These are phyloP conservation scores for Aspergillus sp. DNA, from an alignment of 2,329 filamentous ascomycete genomes.

Conservation along the genomic window DNA sequence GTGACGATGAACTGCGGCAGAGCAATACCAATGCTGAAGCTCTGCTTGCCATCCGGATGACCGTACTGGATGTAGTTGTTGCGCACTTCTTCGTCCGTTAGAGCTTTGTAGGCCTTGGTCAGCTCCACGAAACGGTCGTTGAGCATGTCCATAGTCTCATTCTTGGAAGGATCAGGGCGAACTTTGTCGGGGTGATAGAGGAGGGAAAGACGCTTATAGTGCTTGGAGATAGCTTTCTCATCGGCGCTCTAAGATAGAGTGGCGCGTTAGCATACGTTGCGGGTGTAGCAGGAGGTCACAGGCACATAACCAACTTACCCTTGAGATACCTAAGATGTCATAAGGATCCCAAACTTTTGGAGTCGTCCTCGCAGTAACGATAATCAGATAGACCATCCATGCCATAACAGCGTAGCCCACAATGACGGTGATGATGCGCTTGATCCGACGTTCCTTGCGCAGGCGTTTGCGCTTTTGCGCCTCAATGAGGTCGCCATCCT, in stretches of 20 bases:
- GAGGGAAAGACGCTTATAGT: conserved; percentile 82
- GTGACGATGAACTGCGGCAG: conserved; percentile 89
- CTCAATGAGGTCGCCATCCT: conserved; percentile 80
- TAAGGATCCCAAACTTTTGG: conserved; percentile 95
- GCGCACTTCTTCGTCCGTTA: conserved; percentile 94
- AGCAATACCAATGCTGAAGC: conserved; percentile 95
- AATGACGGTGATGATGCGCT: conserved; percentile 73
- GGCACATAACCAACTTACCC: conserved; percentile 51
- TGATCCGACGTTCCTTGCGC: conserved; percentile 83
- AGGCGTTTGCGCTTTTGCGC: conserved; percentile 80
- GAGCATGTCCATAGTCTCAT: conserved; percentile 79
- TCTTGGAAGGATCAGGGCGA: conserved; percentile 76
- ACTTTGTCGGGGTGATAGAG: conserved; percentile 93
- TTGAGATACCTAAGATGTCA: conserved; percentile 82
- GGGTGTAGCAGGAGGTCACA: background rate
- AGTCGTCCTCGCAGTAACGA: conserved; percentile 67
- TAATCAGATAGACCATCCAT: conserved; percentile 88
- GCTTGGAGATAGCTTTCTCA: conserved; percentile 88
- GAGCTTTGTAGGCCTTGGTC: conserved; percentile 95
- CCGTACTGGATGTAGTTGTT: conserved; percentile 97
- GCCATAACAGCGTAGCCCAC: conserved; percentile 80
- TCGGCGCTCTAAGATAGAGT: conserved; percentile 60
- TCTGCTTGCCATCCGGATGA: conserved; percentile 96
- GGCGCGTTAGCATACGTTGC: background rate
- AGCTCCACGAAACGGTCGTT: conserved; percentile 91